phyloP scores from a whole-genome alignment of 805 yeast species.

The Kluyveromyces lactis region DNA sequence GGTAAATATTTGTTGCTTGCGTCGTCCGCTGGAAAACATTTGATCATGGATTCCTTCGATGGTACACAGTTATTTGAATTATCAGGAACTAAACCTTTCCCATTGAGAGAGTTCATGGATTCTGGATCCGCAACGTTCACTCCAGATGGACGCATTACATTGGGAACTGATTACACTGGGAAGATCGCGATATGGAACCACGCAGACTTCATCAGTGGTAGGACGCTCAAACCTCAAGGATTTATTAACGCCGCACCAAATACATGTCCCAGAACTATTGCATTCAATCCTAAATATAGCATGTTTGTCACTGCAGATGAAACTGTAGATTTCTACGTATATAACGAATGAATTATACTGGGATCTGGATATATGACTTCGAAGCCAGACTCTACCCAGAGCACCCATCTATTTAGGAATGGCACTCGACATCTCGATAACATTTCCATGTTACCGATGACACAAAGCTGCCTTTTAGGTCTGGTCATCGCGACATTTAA shows the following conservation, averaged over 20 bases:
- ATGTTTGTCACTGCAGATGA: conserved; percentile 33
- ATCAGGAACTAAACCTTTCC: conserved; percentile 41
- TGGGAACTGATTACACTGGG: conserved; percentile 53
- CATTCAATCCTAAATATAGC: conserved; percentile 35
- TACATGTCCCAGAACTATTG: conserved; percentile 32
- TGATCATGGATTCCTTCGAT: conserved; percentile 61
- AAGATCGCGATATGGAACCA: conserved; percentile 47
- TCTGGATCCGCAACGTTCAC: conserved; percentile 53
- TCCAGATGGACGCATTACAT: conserved; percentile 57
- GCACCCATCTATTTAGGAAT: conserved; percentile 58
- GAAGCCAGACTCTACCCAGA: conserved; percentile 57
- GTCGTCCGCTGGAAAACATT: conserved; percentile 47
- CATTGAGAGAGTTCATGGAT: conserved; percentile 37
- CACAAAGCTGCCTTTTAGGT: conserved; percentile 74
- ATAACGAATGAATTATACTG: conserved; percentile 26
- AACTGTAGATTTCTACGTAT: conserved; percentile 29
- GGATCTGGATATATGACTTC: conserved; percentile 64
- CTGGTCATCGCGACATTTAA: conserved; percentile 92
- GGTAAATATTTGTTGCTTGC: conserved; percentile 57
- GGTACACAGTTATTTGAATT: conserved; percentile 44
- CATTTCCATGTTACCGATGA: conserved; percentile 80
- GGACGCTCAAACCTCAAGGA: conserved; percentile 21
- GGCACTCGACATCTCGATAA: conserved; percentile 34
- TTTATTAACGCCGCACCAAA: conserved; percentile 26
- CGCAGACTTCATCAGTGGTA: conserved; percentile 24